A percentile compares a stretch with the other conserved stretches of the same genome.
Evolutionary conservation across 805 yeast species (phyloP).

Genomic region (Barnettozyma siamensis): DNA sequence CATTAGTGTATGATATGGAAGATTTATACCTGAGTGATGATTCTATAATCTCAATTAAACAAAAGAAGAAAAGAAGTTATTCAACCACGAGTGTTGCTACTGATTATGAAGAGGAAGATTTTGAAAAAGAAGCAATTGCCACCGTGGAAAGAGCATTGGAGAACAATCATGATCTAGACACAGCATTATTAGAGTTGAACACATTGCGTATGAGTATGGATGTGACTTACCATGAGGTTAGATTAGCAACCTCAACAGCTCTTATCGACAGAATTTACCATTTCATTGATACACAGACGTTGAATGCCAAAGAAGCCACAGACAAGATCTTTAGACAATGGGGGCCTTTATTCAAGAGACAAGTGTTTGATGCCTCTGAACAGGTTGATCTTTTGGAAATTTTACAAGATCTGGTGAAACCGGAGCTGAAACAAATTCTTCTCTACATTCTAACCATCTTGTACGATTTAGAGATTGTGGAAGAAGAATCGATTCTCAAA

Average conservation of each 20-base stretch:
- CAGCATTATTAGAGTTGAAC: constrained; percentile 87
- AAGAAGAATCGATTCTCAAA: constrained; percentile 67
- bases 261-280: constrained; percentile 64
- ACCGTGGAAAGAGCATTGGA: constrained; percentile 89
- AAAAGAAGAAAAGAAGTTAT: constrained; percentile 39
- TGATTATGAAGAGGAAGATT: constrained; percentile 66
- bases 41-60: constrained; percentile 45
- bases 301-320: constrained; percentile 71
- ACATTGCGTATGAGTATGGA: constrained; percentile 97
- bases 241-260: constrained; percentile 73
- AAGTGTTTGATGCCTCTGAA: constrained; percentile 76
- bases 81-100: constrained; percentile 38
- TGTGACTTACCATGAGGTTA: constrained; percentile 89
- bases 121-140: constrained; percentile 85
- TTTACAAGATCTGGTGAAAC: constrained; percentile 38
- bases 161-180: constrained; percentile 87
- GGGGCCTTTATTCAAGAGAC: constrained; percentile 77
- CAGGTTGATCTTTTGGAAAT: constrained; percentile 59
- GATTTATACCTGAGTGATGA: constrained; percentile 50
- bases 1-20: constrained; percentile 40
- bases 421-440: constrained; percentile 37
- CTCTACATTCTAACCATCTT: constrained; percentile 49
- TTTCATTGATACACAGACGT: constrained; percentile 70
- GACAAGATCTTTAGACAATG: constrained; percentile 72
- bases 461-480: constrained; percentile 77